Evolutionary conservation across 805 yeast genomes (phyloP).

Genomic region (Candida taoyuanica): DNA sequence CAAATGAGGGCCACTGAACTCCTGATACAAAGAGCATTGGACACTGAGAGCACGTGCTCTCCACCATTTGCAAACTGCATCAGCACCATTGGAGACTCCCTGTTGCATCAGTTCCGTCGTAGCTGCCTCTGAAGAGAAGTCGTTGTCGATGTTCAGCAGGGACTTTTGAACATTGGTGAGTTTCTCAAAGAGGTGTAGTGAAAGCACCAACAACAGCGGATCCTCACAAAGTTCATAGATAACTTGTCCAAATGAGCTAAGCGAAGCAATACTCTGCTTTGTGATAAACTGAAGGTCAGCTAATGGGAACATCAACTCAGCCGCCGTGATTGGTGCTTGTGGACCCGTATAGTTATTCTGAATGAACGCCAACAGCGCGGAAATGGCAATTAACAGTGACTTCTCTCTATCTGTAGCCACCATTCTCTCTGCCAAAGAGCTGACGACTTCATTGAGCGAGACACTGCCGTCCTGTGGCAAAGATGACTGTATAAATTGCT

Average conservation of each 20-base stretch:
- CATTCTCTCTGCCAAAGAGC: conserved; percentile 2
- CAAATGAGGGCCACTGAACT: conserved; percentile 47
- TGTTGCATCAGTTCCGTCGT: conserved; percentile 18
- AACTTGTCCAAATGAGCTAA: conserved; percentile 61
- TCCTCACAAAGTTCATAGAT: conserved; percentile 59
- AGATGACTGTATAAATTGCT: conserved; percentile 1
- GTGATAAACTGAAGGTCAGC: conserved; percentile 16
- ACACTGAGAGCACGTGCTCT: conserved; percentile 62
- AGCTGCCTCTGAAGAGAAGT: conserved; percentile 27
- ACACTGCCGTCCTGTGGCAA: conserved; percentile 4
- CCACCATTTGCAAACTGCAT: conserved; percentile 68
- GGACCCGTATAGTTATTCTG: conserved; percentile 88
- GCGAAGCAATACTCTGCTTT: conserved; percentile 31
- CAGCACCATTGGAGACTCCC: conserved; percentile 10
- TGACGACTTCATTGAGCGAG: conserved; percentile 8
- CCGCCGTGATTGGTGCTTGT: conserved; percentile 37
- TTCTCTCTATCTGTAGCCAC: conserved; percentile 10
- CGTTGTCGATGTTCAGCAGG: conserved; percentile 22
- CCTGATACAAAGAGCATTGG: conserved; percentile 60
- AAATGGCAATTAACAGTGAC: conserved; percentile 36
- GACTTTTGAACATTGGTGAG: conserved; percentile 31
- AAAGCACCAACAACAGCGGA: conserved; percentile 41
- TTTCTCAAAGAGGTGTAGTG: conserved; percentile 41
- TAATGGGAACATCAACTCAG: conserved; percentile 25
- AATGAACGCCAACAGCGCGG: conserved; percentile 61